Evolutionary conservation across 1,284 basidiomycete species (phyloP).

Genomic region (Rhodofomes roseus): DNA sequence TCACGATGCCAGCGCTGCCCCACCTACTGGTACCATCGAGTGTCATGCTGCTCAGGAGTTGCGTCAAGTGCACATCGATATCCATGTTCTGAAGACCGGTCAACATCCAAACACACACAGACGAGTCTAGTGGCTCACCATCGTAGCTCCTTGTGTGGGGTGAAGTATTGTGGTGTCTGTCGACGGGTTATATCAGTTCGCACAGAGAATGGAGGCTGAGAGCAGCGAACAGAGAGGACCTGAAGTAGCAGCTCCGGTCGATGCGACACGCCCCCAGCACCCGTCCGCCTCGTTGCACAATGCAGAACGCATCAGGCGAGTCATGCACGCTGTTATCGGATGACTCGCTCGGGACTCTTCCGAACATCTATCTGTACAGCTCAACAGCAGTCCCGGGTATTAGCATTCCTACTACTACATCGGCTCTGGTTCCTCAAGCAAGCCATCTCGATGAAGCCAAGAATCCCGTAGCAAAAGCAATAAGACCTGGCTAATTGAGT

Average conservation of each 20-base stretch:
- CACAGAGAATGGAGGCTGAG: background rate
- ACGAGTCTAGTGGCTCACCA: background rate
- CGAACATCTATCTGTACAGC: background rate
- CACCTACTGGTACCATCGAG: constrained; percentile 12
- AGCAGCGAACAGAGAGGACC: background rate
- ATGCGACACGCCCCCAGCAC: constrained; percentile 1
- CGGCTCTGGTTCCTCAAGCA: background rate
- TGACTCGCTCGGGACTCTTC: constrained; percentile 10
- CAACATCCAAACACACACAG: background rate
- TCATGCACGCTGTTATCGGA: constrained; percentile 12
- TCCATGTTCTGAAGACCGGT: constrained; percentile 16
- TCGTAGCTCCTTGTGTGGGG: background rate
- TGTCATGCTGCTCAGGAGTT: constrained; percentile 22
- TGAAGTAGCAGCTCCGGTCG: background rate
- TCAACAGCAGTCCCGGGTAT: background rate
- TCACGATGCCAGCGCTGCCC: constrained; percentile 20
- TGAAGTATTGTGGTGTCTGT: background rate
- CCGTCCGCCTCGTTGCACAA: constrained; percentile 11
- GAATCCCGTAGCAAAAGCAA: no score
- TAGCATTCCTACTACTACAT: no score
- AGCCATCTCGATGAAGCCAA: background rate
- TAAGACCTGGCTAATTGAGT: background rate
- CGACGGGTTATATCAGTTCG: background rate
- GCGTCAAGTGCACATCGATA: constrained; percentile 23
- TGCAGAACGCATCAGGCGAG: constrained; percentile 7